Evolutionary conservation across 164 flowering plant species (phyloP).

Genomic region (Piper betle): DNA sequence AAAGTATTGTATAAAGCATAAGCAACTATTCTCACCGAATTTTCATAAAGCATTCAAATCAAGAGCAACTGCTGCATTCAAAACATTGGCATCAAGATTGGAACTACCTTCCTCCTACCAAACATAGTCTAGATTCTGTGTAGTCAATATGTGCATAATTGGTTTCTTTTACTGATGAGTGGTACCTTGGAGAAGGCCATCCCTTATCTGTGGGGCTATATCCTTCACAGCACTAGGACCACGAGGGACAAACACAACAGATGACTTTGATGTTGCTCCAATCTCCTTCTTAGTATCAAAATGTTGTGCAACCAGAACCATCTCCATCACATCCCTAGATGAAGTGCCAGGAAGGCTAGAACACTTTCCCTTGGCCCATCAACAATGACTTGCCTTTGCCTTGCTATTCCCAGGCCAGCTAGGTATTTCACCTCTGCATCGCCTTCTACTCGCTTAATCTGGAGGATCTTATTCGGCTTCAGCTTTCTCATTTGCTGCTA

Average conservation of each 20-base stretch:
- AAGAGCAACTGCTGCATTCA: no score
- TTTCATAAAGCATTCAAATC: no score
- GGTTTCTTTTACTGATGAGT: background rate
- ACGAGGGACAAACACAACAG: constrained; percentile 26
- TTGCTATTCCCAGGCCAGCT: constrained; percentile 65
- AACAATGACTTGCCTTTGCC: constrained; percentile 66
- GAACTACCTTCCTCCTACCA: no score
- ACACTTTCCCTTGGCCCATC: constrained; percentile 80
- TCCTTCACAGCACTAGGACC: constrained; percentile 71
- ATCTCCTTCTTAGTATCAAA: constrained; percentile 77
- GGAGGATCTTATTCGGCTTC: constrained; percentile 80
- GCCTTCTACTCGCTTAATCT: constrained; percentile 72
- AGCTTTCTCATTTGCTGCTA: constrained; percentile 73
- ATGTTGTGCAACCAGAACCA: constrained; percentile 65
- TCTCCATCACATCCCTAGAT: constrained; percentile 59
- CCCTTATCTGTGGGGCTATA: constrained; percentile 52
- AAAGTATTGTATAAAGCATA: no score
- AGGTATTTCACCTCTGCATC: constrained; percentile 74
- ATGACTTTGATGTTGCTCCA: constrained; percentile 40
- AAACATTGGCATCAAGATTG: no score
- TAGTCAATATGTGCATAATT: no score
- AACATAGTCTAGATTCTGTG: no score
- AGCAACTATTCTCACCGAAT: no score
- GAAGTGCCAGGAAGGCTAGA: constrained; percentile 65
- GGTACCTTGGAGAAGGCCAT: constrained; percentile 49